Conservation (phyloP, 2,329 filamentous ascomycete genomes). For the Colletotrichum cuscutae region DNA sequence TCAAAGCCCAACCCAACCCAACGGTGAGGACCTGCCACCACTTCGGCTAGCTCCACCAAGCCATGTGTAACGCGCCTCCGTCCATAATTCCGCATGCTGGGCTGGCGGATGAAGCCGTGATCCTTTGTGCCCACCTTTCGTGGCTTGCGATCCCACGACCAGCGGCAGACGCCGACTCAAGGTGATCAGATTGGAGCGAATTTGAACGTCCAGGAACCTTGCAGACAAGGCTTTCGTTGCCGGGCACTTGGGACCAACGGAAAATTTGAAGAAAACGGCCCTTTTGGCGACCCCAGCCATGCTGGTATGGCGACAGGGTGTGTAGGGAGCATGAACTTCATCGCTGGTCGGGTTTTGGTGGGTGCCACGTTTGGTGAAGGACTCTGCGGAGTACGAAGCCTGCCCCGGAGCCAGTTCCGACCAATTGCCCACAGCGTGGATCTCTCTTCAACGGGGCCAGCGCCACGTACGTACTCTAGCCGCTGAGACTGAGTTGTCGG, state of each 20-base stretch:
- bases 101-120: conserved; percentile 32
- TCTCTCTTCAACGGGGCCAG: background rate
- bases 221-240: conserved; percentile 11
- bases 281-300: conserved; percentile 17
- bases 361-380: conserved; percentile 12
- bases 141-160: conserved; percentile 8
- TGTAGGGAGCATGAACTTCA: background rate
- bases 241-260: conserved; percentile 26
- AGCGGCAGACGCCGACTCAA: background rate
- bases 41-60: conserved; percentile 14
- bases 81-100: conserved; percentile 24
- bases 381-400: conserved; percentile 9
- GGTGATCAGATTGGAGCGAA: conserved; percentile 7
- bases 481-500: background rate
- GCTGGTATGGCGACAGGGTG: conserved; percentile 14
- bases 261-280: conserved; percentile 20
- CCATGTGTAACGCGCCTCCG: conserved; percentile 2
- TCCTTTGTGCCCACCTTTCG: conserved; percentile 16
- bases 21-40: conserved; percentile 19
- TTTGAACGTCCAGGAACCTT: conserved; percentile 3
- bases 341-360: background rate
- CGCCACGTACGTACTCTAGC: background rate
- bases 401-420: conserved; percentile 16
- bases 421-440: conserved; percentile 4
- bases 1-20: conserved; percentile 30